phyloP scores from a whole-genome alignment of 2,329 filamentous ascomycete species.

The Arthrobotrys musiformis region DNA sequence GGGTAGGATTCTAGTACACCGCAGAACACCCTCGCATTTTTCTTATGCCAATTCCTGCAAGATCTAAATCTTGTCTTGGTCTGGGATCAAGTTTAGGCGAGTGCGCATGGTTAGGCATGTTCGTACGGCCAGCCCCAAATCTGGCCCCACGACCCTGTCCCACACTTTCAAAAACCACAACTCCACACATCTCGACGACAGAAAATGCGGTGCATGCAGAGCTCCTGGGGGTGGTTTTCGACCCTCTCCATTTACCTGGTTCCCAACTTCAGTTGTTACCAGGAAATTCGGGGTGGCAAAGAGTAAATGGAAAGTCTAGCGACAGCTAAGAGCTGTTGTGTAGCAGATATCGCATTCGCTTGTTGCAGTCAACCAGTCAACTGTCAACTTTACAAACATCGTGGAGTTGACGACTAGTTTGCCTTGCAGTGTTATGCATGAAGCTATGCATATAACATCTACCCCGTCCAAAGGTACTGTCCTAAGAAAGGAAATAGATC shows the following conservation, averaged over 20 bases:
- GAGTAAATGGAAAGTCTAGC: constrained; percentile 2
- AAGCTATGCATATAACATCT: background rate
- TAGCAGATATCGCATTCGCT: constrained; percentile 8
- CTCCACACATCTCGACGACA: background rate
- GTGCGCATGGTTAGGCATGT: background rate
- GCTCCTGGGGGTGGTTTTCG: background rate
- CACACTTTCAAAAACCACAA: background rate
- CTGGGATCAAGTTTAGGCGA: constrained; percentile 3
- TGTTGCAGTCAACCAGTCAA: background rate
- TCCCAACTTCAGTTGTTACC: constrained; percentile 8
- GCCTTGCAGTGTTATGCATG: constrained; percentile 26
- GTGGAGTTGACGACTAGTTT: constrained; percentile 3
- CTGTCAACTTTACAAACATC: background rate
- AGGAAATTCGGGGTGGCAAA: constrained; percentile 30
- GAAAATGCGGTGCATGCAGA: background rate
- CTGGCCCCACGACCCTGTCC: background rate
- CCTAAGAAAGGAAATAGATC: constrained; percentile 32
- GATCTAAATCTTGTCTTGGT: background rate
- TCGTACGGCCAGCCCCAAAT: background rate
- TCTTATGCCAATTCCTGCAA: background rate
- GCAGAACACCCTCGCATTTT: background rate
- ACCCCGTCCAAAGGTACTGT: background rate
- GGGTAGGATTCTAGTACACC: constrained; percentile 6
- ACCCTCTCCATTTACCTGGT: constrained; percentile 26
- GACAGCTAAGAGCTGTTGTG: constrained; percentile 16